Percentiles rank a stretch among this genome's conserved stretches.
phyloP scores from a whole-genome alignment of 2,329 filamentous ascomycete species.

The Cytospora schulzeri region DNA sequence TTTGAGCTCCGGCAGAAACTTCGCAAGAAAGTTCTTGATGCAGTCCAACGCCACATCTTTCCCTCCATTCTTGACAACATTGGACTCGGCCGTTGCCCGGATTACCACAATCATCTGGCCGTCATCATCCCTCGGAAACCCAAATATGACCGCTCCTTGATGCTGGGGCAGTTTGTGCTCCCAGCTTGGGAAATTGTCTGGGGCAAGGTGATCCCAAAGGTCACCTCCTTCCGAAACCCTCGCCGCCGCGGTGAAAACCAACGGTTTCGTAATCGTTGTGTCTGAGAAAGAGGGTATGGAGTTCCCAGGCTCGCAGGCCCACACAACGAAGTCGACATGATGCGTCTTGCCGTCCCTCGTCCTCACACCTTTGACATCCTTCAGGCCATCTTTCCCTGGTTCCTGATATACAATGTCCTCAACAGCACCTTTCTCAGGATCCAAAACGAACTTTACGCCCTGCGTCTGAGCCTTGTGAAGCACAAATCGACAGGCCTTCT shows the following conservation, averaged over 20 bases:
- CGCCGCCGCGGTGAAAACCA: constrained; percentile 47
- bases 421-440: constrained; percentile 36
- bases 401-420: constrained; percentile 31
- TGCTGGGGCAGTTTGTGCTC: constrained; percentile 30
- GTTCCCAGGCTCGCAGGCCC: constrained; percentile 42
- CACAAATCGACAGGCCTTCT: constrained; percentile 49
- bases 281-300: constrained; percentile 48
- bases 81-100: constrained; percentile 41
- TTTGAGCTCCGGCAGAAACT: constrained; percentile 29
- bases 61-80: constrained; percentile 39
- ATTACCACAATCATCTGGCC: constrained; percentile 37
- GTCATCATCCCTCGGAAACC: constrained; percentile 33
- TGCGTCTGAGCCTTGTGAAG: constrained; percentile 44
- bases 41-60: constrained; percentile 40
- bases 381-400: not conserved
- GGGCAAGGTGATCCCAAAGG: constrained; percentile 44
- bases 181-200: constrained; percentile 42
- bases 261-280: constrained; percentile 50
- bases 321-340: constrained; percentile 38
- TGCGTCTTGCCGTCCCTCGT: constrained; percentile 42
- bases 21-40: constrained; percentile 32
- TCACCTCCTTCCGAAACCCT: constrained; percentile 41
- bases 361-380: constrained; percentile 40
- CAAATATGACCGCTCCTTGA: constrained; percentile 33
- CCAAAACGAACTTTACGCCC: constrained; percentile 48